phyloP scores from a whole-genome alignment of 208 protist species.

The Trypanosoma scelopori region DNA sequence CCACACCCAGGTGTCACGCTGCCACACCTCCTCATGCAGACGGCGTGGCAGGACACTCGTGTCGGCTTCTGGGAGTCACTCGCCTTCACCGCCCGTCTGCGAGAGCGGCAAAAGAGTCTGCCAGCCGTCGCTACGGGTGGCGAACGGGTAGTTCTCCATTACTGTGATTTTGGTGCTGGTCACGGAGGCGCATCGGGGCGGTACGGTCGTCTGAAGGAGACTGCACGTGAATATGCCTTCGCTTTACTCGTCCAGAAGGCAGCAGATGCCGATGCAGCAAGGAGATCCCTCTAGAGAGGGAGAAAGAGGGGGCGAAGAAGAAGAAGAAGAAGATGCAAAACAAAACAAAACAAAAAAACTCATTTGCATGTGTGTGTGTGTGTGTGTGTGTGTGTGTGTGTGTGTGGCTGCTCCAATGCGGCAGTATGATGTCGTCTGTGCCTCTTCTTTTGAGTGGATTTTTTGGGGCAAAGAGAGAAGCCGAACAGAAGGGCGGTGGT shows the following conservation, averaged over 20 bases:
- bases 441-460: background rate
- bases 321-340: background rate
- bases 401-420: too few relatives aligned
- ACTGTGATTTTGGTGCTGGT: constrained; percentile 54
- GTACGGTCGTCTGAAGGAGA: constrained; percentile 55
- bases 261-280: background rate
- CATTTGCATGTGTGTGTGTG: too few relatives aligned
- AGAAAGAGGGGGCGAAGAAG: background rate
- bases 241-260: constrained; percentile 22
- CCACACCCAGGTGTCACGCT: constrained; percentile 10
- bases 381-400: too few relatives aligned
- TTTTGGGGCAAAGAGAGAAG: background rate
- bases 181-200: constrained; percentile 64
- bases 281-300: background rate
- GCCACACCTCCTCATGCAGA: constrained; percentile 64
- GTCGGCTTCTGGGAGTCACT: constrained; percentile 74
- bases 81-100: constrained; percentile 46
- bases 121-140: background rate
- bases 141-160: constrained; percentile 36
- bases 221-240: constrained; percentile 75
- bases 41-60: constrained; percentile 55
- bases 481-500: background rate
- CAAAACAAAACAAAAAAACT: too few relatives aligned
- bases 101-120: constrained; percentile 9
- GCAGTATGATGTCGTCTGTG: background rate